phyloP scores from a whole-genome alignment of 805 yeast species.

The Brettanomyces bruxellensis region DNA sequence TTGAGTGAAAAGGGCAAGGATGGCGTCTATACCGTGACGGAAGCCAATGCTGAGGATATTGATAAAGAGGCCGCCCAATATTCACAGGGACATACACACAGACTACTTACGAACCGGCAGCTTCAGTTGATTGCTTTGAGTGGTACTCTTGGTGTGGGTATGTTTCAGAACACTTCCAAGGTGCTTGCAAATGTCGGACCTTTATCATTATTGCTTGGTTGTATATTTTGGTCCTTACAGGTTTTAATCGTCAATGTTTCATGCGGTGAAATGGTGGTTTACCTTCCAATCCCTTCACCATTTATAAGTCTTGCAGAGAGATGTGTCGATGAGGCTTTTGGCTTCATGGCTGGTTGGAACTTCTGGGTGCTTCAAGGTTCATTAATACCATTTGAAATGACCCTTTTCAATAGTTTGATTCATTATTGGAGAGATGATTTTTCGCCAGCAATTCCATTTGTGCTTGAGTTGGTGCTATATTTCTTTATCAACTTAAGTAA shows the following conservation, averaged over 20 bases:
- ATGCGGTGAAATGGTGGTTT: slow-evolving; percentile 39
- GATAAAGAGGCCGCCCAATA: slow-evolving; percentile 1
- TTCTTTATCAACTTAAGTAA: slow-evolving; percentile 35
- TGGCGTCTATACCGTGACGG: background rate
- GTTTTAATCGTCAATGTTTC: slow-evolving; percentile 32
- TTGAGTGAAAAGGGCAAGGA: background rate
- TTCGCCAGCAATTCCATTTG: slow-evolving; percentile 36
- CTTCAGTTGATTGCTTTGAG: slow-evolving; percentile 58
- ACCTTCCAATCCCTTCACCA: slow-evolving; percentile 39
- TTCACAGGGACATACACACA: slow-evolving; percentile 16
- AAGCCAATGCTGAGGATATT: background rate
- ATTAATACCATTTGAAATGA: slow-evolving; percentile 38
- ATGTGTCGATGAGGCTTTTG: slow-evolving; percentile 36
- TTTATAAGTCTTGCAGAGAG: slow-evolving; percentile 38
- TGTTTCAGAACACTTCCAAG: slow-evolving; percentile 30
- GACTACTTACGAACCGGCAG: slow-evolving; percentile 32
- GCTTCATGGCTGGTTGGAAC: slow-evolving; percentile 41
- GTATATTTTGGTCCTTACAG: slow-evolving; percentile 33
- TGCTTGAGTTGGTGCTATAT: slow-evolving; percentile 32
- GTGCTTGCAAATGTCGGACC: slow-evolving; percentile 33
- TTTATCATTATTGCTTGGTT: slow-evolving; percentile 30
- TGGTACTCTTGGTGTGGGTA: slow-evolving; percentile 36
- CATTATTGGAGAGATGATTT: slow-evolving; percentile 41
- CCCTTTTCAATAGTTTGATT: slow-evolving; percentile 36
- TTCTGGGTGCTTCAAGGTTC: slow-evolving; percentile 38